Conservation (phyloP, 148 eudicot genomes). For the Euryodendron excelsum region DNA sequence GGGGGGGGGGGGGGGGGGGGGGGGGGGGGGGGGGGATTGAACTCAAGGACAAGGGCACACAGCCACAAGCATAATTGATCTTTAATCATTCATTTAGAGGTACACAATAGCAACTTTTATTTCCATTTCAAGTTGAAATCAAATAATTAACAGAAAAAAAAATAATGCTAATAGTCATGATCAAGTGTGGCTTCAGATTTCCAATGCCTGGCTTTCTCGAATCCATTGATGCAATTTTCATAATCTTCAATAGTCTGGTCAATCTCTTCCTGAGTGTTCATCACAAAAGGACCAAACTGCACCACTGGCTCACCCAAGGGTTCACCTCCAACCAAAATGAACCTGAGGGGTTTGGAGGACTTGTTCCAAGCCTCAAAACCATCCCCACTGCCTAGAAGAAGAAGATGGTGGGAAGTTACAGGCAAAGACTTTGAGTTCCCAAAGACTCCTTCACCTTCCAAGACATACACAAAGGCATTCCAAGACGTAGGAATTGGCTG, state of each 20-base stretch:
- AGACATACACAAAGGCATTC: conserved; percentile 68
- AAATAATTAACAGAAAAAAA: not conserved
- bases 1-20: too few relatives aligned
- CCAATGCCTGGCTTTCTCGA: conserved; percentile 82
- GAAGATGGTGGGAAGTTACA: conserved; percentile 49
- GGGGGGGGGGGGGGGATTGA: too few relatives aligned
- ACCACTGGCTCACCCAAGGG: conserved; percentile 76
- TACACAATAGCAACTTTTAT: not conserved
- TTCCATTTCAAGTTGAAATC: not conserved
- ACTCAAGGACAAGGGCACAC: too few relatives aligned
- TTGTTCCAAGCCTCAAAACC: conserved; percentile 66
- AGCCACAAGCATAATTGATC: too few relatives aligned
- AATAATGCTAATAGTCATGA: not conserved
- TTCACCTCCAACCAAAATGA: conserved; percentile 76
- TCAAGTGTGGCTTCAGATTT: conserved; percentile 41
- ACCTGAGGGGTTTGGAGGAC: conserved; percentile 42
- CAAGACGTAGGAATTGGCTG: conserved; percentile 63
- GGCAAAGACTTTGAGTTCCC: conserved; percentile 46
- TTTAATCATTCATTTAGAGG: not conserved
- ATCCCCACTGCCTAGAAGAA: conserved; percentile 65
- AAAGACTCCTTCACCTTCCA: conserved; percentile 85
- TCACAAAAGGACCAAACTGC: conserved; percentile 83
- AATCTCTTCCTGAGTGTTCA: conserved; percentile 82
- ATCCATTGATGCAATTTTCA: conserved; percentile 72
- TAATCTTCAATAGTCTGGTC: conserved; percentile 75